Evolutionary conservation across 495 filamentous ascomycete genomes (phyloP).

Genomic region (Talaromyces ruber): DNA sequence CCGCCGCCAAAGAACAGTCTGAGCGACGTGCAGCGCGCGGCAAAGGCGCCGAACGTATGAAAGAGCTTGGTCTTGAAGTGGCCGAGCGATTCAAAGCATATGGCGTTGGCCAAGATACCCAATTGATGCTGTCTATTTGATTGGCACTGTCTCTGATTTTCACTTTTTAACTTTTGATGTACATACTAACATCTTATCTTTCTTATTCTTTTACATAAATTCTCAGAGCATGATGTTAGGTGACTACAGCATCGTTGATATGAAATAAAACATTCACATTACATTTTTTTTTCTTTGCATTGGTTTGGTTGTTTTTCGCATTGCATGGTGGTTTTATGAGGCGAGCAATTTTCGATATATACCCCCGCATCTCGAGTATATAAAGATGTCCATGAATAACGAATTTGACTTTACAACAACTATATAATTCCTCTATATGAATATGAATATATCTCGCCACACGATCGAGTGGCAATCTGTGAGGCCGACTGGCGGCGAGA

Average conservation of each 20-base stretch:
- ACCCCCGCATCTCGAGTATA: neutral
- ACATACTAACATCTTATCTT: slow-evolving; percentile 21
- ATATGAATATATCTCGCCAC: neutral
- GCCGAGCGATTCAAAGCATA: slow-evolving; percentile 63
- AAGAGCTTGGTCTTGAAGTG: slow-evolving; percentile 82
- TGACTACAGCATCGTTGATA: neutral
- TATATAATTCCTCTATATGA: neutral
- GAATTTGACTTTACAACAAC: neutral
- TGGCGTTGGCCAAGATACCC: slow-evolving; percentile 47
- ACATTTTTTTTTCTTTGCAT: neutral
- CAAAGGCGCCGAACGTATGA: slow-evolving; percentile 87
- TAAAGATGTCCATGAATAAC: slow-evolving; percentile 2
- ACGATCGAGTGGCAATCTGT: neutral
- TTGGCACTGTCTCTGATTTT: slow-evolving; percentile 15
- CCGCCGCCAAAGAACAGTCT: slow-evolving; percentile 49
- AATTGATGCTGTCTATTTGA: slow-evolving; percentile 79
- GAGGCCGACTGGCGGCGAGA: neutral
- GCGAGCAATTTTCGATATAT: neutral
- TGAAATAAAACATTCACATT: neutral
- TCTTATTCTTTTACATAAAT: neutral
- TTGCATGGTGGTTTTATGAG: neutral
- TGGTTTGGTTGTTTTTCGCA: neutral
- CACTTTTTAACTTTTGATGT: slow-evolving; percentile 25
- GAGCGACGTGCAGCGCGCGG: slow-evolving; percentile 59
- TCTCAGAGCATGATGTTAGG: neutral